phyloP scores from a whole-genome alignment of 306 rosid genomes.

The Fagus crenata region DNA sequence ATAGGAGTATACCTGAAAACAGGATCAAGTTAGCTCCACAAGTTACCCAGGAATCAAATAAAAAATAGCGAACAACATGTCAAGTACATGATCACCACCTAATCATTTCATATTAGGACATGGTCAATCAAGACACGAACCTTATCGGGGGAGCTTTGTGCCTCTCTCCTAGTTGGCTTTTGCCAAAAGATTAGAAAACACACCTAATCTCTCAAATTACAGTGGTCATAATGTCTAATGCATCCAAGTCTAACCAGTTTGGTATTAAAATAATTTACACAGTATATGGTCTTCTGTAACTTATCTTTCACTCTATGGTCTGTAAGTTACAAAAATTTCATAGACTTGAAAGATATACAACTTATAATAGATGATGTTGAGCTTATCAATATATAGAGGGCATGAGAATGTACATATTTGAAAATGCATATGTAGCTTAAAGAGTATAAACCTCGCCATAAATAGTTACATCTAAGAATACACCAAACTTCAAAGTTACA shows the following conservation, averaged over 20 bases:
- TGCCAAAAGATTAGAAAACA: not conserved
- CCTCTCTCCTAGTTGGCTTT: not conserved
- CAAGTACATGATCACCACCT: not conserved
- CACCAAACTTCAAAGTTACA: not conserved
- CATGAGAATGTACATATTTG: not conserved
- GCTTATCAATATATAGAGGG: not conserved
- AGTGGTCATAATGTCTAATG: not conserved
- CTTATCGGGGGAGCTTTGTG: not conserved
- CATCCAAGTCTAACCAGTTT: not conserved
- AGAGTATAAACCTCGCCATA: not conserved
- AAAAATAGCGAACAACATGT: conserved; percentile 14
- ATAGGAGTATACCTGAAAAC: conserved; percentile 89
- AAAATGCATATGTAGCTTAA: not conserved
- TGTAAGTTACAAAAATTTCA: not conserved
- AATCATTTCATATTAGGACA: not conserved
- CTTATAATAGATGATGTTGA: not conserved
- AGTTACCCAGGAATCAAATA: conserved; percentile 19
- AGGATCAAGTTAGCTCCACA: conserved; percentile 15
- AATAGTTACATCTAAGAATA: not conserved
- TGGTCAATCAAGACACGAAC: not conserved
- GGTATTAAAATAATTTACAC: not conserved
- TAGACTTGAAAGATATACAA: not conserved
- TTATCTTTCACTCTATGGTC: not conserved
- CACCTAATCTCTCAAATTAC: not conserved
- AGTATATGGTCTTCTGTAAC: not conserved